Evolutionary conservation across 2,329 filamentous ascomycete genomes (phyloP).

Genomic region (Cercospora zeina): DNA sequence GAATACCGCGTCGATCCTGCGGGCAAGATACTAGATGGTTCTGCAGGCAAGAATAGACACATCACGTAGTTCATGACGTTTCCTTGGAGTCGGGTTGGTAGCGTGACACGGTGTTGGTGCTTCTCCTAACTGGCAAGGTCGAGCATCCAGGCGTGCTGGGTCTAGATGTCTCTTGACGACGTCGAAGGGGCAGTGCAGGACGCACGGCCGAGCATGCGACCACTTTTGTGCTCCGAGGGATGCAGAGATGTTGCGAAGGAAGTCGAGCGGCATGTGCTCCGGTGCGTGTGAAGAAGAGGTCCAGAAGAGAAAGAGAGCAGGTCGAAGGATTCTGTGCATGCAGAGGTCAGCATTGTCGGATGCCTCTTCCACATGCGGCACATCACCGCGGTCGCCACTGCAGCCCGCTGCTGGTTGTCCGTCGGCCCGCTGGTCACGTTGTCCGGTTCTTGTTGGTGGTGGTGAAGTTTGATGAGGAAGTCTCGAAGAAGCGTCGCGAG

Average conservation of each 20-base stretch:
- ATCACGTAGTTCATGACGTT: neutral
- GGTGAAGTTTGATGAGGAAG: neutral
- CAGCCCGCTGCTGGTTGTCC: neutral
- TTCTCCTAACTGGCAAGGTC: neutral
- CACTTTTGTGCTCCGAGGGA: neutral
- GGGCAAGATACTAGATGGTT: neutral
- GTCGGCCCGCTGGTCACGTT: neutral
- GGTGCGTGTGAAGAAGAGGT: too few species aligned
- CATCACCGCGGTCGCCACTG: neutral
- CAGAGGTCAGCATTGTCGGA: conserved; percentile 7
- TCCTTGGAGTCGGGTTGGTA: neutral
- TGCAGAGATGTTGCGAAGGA: neutral
- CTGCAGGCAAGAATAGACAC: neutral
- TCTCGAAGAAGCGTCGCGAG: neutral
- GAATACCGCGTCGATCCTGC: conserved; percentile 21
- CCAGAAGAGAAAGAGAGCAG: conserved; percentile 2
- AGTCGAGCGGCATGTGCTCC: neutral
- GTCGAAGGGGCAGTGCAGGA: neutral
- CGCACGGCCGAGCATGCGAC: neutral
- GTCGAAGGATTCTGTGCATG: neutral
- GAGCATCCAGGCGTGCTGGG: neutral
- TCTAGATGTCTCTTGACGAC: neutral
- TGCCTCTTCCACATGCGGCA: neutral
- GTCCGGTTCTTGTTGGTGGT: too few species aligned
- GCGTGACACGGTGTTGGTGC: neutral